phyloP scores from a whole-genome alignment of 2,329 filamentous ascomycete genomes.

The Scortechinia acanthostroma region DNA sequence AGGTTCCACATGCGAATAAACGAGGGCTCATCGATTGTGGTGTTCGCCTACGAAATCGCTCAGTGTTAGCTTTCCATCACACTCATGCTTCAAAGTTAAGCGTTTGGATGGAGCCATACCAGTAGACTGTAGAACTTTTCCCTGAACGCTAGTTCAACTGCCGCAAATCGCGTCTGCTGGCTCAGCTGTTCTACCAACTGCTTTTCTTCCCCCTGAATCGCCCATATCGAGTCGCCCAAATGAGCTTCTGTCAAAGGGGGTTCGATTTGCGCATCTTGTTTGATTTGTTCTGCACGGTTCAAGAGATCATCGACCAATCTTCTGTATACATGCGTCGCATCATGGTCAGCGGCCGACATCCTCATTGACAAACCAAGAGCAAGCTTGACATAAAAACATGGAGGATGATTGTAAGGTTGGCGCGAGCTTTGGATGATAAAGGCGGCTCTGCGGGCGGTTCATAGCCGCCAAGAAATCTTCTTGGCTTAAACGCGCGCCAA shows the following conservation, averaged over 20 bases:
- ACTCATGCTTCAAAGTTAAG: not conserved
- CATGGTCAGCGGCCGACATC: not conserved
- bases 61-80: not conserved
- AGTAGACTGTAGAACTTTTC: conserved; percentile 1
- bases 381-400: no score
- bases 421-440: not conserved
- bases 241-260: conserved; percentile 65
- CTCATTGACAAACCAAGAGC: not conserved
- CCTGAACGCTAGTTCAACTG: not conserved
- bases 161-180: not conserved
- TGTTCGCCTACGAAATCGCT: conserved; percentile 52
- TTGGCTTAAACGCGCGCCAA: not conserved
- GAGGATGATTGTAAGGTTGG: no score
- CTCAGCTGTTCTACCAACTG: not conserved
- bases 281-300: not conserved
- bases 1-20: conserved; percentile 90
- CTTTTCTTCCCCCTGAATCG: not conserved
- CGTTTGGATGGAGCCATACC: not conserved
- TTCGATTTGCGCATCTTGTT: conserved; percentile 43
- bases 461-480: not conserved
- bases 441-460: not conserved
- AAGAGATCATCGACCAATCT: not conserved
- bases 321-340: not conserved
- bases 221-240: conserved; percentile 29
- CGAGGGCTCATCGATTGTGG: conserved; percentile 66